Evolutionary conservation across 2,329 filamentous ascomycete species (phyloP).

Genomic region (Emergomyces orientalis): DNA sequence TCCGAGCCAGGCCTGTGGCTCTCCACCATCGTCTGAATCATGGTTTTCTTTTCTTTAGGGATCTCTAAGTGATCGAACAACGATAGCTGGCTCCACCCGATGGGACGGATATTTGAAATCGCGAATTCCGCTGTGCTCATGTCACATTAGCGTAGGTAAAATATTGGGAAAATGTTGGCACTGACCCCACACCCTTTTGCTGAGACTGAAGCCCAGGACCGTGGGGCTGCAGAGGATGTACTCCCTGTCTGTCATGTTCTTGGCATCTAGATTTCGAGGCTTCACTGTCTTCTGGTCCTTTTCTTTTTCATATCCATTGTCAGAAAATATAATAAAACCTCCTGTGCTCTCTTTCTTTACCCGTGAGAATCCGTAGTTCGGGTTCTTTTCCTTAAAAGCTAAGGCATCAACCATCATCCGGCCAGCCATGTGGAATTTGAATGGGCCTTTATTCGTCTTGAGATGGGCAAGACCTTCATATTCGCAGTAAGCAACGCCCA

Average conservation of each 20-base stretch:
- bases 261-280: slow-evolving; percentile 8
- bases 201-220: slow-evolving; percentile 13
- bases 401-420: slow-evolving; percentile 13
- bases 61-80: slow-evolving; percentile 44
- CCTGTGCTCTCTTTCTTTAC: slow-evolving; percentile 9
- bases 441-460: background rate
- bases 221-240: slow-evolving; percentile 11
- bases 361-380: slow-evolving; percentile 10
- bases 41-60: slow-evolving; percentile 30
- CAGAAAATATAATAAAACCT: slow-evolving; percentile 1
- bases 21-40: slow-evolving; percentile 41
- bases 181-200: slow-evolving; percentile 12
- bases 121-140: slow-evolving; percentile 23
- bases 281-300: slow-evolving; percentile 4
- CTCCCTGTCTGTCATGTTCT: slow-evolving; percentile 11
- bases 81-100: slow-evolving; percentile 34
- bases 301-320: background rate
- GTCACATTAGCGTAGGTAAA: background rate
- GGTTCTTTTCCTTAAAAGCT: slow-evolving; percentile 12
- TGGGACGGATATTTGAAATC: slow-evolving; percentile 32
- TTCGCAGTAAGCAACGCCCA: slow-evolving; percentile 12
- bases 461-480: slow-evolving; percentile 11
- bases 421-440: slow-evolving; percentile 9
- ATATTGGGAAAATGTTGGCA: background rate
- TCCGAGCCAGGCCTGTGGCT: slow-evolving; percentile 38